Base-by-base conservation (phyloP, 441 rosid species). In the Gossypium trilobum region DNA sequence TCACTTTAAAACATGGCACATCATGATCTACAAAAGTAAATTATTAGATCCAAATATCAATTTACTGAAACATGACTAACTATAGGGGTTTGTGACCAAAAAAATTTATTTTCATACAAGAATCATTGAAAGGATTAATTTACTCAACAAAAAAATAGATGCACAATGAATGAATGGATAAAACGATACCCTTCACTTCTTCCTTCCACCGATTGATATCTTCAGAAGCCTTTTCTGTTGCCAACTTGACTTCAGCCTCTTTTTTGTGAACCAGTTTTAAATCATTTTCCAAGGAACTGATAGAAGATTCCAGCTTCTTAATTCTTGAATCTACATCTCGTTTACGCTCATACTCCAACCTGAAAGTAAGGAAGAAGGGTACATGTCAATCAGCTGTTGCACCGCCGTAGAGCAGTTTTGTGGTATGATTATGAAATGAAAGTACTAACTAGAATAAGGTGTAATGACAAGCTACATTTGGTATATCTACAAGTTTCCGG, bases 301-400 rank as follows among this genome's bases (percentile, higher is more conserved):
- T 75, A 75, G 95, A 83, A 74, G 89, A 80, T 79, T 93, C 97
- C 81, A 95, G 85, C 84, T 88, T 91, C 77, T 74, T 87, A 80
- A 88, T 90, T 66, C 94, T 81, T 78, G 92, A 87, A 42, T 90
- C 96, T 84, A 89, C 89, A 79, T 92, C 99, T 73, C 97, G 89
- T 80, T 88, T 93, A 66, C 88, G 94, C 85, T 92, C 97, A 79
- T 92, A 95, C 78, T 93, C 97, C 89, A 95, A 78, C 91, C 99
- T 93, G 83, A 19, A 82, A 46, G 70, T 46, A 46, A 31, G 48
- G 50, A 78, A 76, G 72, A 57, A 73, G 51, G 59, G 42, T 27
- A 50, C 6, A 44, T 39, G 25, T 16, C 44, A 51, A 29, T 9
- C 60, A 51, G 29, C 17, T 29, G 42, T 50, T 48, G 58, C 42